These are phyloP conservation scores for Lentinula sp. DNA, from an alignment of 768 basidiomycete species.

Conservation along the genomic window DNA sequence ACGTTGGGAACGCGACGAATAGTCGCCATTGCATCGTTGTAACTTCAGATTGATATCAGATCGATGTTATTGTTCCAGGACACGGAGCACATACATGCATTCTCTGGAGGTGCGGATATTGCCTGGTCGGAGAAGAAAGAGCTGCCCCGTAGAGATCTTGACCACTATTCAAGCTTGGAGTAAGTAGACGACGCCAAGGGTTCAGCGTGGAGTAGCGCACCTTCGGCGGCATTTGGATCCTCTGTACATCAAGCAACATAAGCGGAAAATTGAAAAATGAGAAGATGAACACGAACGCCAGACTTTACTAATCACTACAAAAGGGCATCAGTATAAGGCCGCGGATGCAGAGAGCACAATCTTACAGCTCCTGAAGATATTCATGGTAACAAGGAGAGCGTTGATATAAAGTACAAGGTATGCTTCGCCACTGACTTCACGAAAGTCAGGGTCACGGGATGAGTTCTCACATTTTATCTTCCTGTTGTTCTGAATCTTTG, in stretches of 20 bases:
- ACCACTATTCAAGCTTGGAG: constrained; percentile 43
- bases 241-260: constrained; percentile 42
- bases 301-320: constrained; percentile 81
- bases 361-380: constrained; percentile 80
- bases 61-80: neutral
- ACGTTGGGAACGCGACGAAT: constrained; percentile 77
- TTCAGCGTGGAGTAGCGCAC: neutral
- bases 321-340: constrained; percentile 9
- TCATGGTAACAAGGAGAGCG: constrained; percentile 46
- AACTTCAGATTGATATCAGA: constrained; percentile 41
- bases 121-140: constrained; percentile 87
- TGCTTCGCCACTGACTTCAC: neutral
- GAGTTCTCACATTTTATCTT: neutral
- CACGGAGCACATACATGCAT: constrained; percentile 75
- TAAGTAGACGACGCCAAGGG: neutral
- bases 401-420: constrained; percentile 4
- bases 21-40: constrained; percentile 92
- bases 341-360: constrained; percentile 14
- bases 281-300: constrained; percentile 67
- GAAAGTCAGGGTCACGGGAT: constrained; percentile 1
- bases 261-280: constrained; percentile 11
- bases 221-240: constrained; percentile 88
- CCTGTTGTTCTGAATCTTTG: neutral
- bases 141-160: constrained; percentile 86
- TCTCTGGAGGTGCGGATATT: constrained; percentile 89